Evolutionary conservation across 2,329 filamentous ascomycete genomes (phyloP).

Genomic region (Fusarium piperis): DNA sequence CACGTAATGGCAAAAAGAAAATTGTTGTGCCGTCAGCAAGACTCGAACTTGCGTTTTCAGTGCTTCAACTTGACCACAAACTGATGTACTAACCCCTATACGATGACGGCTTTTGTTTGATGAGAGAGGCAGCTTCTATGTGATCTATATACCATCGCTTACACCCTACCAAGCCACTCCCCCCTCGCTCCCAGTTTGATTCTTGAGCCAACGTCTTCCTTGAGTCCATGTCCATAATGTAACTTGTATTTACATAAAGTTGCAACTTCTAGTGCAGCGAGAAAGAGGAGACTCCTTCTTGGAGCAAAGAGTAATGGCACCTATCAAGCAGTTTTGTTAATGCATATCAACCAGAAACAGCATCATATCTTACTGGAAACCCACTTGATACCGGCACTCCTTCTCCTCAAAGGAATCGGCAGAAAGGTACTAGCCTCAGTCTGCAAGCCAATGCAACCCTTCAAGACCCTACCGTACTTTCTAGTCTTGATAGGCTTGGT

Average conservation of each 20-base stretch:
- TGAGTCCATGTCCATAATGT: background rate
- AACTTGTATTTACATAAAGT: background rate
- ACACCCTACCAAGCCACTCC: background rate
- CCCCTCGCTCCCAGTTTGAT: background rate
- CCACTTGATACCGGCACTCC: constrained; percentile 12
- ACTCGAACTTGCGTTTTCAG: constrained; percentile 40
- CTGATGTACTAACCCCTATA: constrained; percentile 39
- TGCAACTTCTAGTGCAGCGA: constrained; percentile 15
- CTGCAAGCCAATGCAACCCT: constrained; percentile 12
- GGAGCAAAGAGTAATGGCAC: constrained; percentile 15
- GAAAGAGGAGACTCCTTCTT: constrained; percentile 19
- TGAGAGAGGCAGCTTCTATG: background rate
- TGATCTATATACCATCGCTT: background rate
- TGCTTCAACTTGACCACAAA: constrained; percentile 34
- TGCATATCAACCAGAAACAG: background rate
- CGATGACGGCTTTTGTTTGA: constrained; percentile 28
- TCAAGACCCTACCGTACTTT: background rate
- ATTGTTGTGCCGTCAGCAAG: constrained; percentile 33
- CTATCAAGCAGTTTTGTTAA: background rate
- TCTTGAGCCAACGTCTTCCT: background rate
- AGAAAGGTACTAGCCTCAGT: constrained; percentile 9
- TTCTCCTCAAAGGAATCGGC: constrained; percentile 14
- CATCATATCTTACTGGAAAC: background rate
- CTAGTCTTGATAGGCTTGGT: constrained; percentile 15
- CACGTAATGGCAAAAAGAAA: constrained; percentile 11